These are phyloP conservation scores for Hylodesmum podocarpum DNA, from an alignment of 306 rosid genomes.

Conservation along the genomic window DNA sequence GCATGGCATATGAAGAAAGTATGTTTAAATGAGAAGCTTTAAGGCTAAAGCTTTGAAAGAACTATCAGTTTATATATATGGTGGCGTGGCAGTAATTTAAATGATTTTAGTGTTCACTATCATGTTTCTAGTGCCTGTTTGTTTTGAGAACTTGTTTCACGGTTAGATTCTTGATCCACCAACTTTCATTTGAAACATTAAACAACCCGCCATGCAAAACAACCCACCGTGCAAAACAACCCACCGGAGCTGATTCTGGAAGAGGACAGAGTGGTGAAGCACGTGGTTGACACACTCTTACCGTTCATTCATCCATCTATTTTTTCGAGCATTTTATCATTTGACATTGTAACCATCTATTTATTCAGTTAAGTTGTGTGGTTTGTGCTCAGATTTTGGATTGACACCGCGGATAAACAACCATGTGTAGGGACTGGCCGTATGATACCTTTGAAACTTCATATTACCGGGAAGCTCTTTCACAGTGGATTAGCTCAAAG, in stretches of 20 bases:
- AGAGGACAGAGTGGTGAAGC: slow-evolving; percentile 74
- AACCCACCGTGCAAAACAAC: slow-evolving; percentile 90
- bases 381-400: slow-evolving; percentile 67
- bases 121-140: no score
- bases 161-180: no score
- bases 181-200: no score
- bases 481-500: slow-evolving; percentile 95
- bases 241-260: slow-evolving; percentile 79
- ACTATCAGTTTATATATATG: no score
- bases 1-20: no score
- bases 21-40: no score
- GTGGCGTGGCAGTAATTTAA: no score
- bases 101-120: no score
- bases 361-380: not conserved
- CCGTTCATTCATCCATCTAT: slow-evolving; percentile 48
- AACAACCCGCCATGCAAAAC: no score
- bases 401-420: slow-evolving; percentile 92
- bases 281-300: slow-evolving; percentile 58
- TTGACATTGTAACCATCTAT: not conserved
- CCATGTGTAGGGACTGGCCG: slow-evolving; percentile 98
- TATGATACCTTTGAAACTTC: slow-evolving; percentile 87
- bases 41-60: no score
- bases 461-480: slow-evolving; percentile 78
- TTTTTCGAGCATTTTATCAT: not conserved
- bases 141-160: no score